A percentile compares a stretch with the other conserved stretches of the same genome.
Conservation (phyloP, 371 early-diverging fungal genomes). For the Phascolomyces articulosus region DNA sequence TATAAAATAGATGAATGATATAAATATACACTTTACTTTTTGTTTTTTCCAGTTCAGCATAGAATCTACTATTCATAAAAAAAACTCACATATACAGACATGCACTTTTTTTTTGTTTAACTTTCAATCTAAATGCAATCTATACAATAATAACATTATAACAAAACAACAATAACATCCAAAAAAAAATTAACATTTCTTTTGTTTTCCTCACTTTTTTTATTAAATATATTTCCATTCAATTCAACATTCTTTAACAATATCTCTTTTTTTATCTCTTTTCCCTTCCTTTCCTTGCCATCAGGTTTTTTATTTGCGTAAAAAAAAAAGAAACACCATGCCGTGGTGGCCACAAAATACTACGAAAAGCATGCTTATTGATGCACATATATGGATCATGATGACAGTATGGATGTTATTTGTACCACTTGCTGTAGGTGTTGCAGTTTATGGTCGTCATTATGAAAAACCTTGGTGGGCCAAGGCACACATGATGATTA, state of each 20-base stretch:
- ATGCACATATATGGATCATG: conserved; percentile 33
- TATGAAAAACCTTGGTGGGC: conserved; percentile 30
- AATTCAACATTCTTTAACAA: no score
- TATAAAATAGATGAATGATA: background rate
- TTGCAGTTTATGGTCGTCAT: conserved; percentile 35
- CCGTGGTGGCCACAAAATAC: conserved; percentile 1
- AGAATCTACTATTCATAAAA: background rate
- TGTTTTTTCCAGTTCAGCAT: background rate
- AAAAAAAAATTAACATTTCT: background rate
- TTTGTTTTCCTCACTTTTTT: background rate
- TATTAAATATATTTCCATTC: no score
- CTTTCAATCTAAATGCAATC: no score
- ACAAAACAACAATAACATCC: background rate
- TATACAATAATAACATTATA: background rate
- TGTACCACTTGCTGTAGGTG: conserved; percentile 31
- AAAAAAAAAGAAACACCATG: background rate
- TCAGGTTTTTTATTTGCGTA: conserved; percentile 1
- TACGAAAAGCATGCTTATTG: conserved; percentile 19
- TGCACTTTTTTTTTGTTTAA: no score
- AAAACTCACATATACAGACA: conserved; percentile 4
- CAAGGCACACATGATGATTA: conserved; percentile 40
- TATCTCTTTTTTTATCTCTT: background rate
- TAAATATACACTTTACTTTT: background rate
- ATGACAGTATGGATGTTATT: conserved; percentile 35
- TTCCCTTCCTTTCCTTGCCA: background rate